These are phyloP conservation scores for Alternaria sp. DNA, from an alignment of 2,329 filamentous ascomycete genomes.

Conservation along the genomic window DNA sequence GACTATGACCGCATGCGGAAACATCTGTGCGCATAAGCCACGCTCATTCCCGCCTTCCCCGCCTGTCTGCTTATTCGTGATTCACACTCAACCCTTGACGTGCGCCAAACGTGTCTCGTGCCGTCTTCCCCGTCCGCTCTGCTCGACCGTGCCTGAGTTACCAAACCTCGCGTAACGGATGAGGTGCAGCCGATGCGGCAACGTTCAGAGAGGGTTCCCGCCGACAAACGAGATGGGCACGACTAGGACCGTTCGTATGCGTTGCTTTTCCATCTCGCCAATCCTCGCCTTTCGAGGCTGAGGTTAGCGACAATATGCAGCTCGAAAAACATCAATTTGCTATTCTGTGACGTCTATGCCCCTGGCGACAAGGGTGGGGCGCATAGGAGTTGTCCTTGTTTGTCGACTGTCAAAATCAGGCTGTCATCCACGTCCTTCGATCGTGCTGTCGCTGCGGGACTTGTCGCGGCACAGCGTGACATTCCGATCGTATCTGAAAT, in stretches of 20 bases:
- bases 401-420: conserved; percentile 11
- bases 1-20: conserved; percentile 19
- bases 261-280: conserved; percentile 7
- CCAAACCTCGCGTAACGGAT: conserved; percentile 28
- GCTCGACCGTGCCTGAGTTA: conserved; percentile 22
- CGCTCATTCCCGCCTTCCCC: conserved; percentile 28
- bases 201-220: conserved; percentile 28
- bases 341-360: conserved; percentile 18
- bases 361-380: conserved; percentile 11
- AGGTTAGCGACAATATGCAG: conserved; percentile 16
- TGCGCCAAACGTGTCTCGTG: conserved; percentile 30
- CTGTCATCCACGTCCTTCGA: conserved; percentile 12
- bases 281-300: conserved; percentile 6
- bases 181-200: conserved; percentile 27
- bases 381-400: conserved; percentile 7
- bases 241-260: neutral
- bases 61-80: conserved; percentile 24
- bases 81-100: conserved; percentile 16
- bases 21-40: conserved; percentile 14
- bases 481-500: conserved; percentile 16
- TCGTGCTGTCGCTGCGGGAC: conserved; percentile 14
- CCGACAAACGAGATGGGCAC: conserved; percentile 10
- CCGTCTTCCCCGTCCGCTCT: conserved; percentile 39
- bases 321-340: conserved; percentile 11
- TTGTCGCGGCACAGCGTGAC: conserved; percentile 17